Base-by-base conservation (phyloP, 2,329 filamentous ascomycete genomes). In the Talaromyces sp. region DNA sequence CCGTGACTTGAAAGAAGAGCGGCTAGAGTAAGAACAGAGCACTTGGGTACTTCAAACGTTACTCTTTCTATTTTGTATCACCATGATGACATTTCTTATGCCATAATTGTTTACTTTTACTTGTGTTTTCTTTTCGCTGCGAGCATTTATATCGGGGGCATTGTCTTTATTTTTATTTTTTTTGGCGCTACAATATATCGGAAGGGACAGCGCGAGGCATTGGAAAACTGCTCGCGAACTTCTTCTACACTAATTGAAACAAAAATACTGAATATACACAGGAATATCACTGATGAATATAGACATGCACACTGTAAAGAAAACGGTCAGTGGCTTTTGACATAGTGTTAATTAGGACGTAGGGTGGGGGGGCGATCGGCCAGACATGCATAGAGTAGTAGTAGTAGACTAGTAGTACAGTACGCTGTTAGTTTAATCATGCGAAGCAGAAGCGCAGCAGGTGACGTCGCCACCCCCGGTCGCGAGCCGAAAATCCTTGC, bases 1-100 rank as follows among this genome's bases (percentile, higher is more conserved):
- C 43, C 77, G 74, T 59, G 75, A 76, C 63, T 65, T 74, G 46
- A 76, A 73, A 65, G 75, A 77, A 64, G 75, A 77, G 58, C 73
- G 71, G 57, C 54, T 64, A 52, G 65, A 67, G 32, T 75, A 52
- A 29, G 26, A 46, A 21, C 11, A 24, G 35, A 46, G 56, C 41
- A 38, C 2, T 31, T 38, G 19, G 41, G 19, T 8, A 24, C 8
- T 46, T 24, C 43, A 10, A 46, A 29, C 29, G 32, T 53, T 26
- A 26, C 27, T 46, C 11, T 59, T 38, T 53, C 46, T 21, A 24
- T 53, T 29, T 35, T 46, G 19, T 54, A 54, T 14, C 26, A 54
- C 46, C 26, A 53, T 53, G 27, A 56, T 55, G 53, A 54, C 43
- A 50, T 56, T 46, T 29, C 55, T 54, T 9, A n/a, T n/a, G n/a